phyloP scores from a whole-genome alignment of 257 asterid species.

The Lantana camara region DNA sequence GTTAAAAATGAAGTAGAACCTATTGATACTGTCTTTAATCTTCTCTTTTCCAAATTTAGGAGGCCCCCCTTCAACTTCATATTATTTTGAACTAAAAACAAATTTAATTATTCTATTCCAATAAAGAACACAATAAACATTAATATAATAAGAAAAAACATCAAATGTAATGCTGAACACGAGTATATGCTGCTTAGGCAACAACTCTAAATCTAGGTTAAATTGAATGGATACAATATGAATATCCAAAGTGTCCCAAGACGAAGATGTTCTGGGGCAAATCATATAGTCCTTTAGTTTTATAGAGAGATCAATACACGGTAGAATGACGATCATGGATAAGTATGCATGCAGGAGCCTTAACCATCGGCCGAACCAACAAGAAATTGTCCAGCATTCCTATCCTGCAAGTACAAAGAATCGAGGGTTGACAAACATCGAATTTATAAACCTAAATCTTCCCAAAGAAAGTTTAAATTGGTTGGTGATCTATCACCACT shows the following conservation, averaged over 20 bases:
- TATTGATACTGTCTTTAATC: no score
- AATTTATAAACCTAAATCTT: not conserved
- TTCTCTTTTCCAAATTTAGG: no score
- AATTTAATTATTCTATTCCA: no score
- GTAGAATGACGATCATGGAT: not conserved
- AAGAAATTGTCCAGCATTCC: slow-evolving; percentile 64
- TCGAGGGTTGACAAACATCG: not conserved
- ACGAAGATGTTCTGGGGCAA: not conserved
- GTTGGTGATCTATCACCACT: not conserved
- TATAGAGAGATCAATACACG: not conserved
- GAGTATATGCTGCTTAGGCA: no score
- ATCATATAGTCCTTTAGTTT: not conserved
- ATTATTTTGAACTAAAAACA: no score
- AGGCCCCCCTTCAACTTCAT: no score
- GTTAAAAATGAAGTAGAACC: no score
- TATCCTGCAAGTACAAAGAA: slow-evolving; percentile 47
- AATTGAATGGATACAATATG: no score
- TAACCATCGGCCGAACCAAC: slow-evolving; percentile 47
- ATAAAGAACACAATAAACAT: no score
- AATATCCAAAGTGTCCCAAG: not conserved
- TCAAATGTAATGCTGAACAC: no score
- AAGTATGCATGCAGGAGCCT: not conserved
- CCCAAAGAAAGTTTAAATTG: not conserved
- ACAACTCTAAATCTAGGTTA: no score
- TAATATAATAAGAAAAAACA: no score